A percentile compares a stretch with the other conserved stretches of the same genome.
Conservation (phyloP, 805 yeast species). For the Crinitomyces ghanaensis region DNA sequence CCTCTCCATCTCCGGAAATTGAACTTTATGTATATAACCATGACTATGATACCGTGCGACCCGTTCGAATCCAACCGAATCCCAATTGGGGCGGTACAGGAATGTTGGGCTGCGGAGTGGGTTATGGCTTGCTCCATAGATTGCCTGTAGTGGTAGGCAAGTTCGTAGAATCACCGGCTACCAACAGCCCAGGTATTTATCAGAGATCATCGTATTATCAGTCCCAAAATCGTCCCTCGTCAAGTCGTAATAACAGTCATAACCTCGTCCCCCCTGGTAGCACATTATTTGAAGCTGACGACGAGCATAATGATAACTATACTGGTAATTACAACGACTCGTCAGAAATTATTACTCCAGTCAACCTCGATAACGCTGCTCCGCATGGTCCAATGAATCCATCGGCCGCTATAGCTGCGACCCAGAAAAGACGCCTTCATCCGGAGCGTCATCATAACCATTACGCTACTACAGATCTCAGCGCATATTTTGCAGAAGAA, state of each 20-base stretch:
- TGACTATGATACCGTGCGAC: conserved; percentile 75
- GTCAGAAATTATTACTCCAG: conserved; percentile 13
- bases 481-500: conserved; percentile 21
- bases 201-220: conserved; percentile 2
- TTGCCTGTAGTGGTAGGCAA: conserved; percentile 49
- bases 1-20: conserved; percentile 27
- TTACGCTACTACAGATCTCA: conserved; percentile 12
- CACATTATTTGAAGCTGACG: conserved; percentile 29
- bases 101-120: conserved; percentile 85
- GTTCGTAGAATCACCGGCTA: conserved; percentile 3
- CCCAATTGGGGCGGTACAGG: conserved; percentile 77
- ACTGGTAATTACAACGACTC: conserved; percentile 4
- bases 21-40: conserved; percentile 74
- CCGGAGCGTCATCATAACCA: conserved; percentile 3
- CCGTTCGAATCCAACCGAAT: conserved; percentile 68
- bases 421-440: conserved; percentile 8
- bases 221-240: not conserved
- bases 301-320: not conserved
- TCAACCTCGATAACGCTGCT: conserved; percentile 10
- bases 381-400: conserved; percentile 7
- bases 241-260: conserved; percentile 1
- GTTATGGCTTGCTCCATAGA: conserved; percentile 80
- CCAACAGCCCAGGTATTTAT: conserved; percentile 3
- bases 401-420: conserved; percentile 6
- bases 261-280: conserved; percentile 25